Evolutionary conservation across 2,329 filamentous ascomycete genomes (phyloP), one percentile per base, ranked within the genome.

Genomic region (Beauveria asiatica): DNA sequence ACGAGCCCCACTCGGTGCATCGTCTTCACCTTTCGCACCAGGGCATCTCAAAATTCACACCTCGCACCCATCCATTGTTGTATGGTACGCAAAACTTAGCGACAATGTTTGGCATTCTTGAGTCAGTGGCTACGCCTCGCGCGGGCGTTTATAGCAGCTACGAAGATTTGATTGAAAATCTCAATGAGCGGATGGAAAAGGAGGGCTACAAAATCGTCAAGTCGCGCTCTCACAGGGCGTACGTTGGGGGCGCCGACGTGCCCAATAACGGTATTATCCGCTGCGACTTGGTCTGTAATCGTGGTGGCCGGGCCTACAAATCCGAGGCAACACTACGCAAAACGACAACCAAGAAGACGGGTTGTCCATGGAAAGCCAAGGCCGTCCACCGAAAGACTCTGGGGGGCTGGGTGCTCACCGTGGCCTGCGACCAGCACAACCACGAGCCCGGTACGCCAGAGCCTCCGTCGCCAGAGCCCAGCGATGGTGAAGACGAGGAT

Each of bases 181-280:
- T 78, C 44, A 76, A 72, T 62, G 68, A 69, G 56, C 73, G 72
- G 39, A 76, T 77, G 70, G 69, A 74, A 61, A 76, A 75, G 64
- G 72, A 77, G 61, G 75, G 75, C 61, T 78, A 76, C 72, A 77
- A 76, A 63, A 73, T 78, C 58, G 75, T 78, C 69, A 77, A 77
- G 66, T 70, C 73, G 33, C 70, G 75, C 61, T 76, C 75, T 27
- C 74, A 78, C 65, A 74, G 75, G 62, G 70, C 72, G 61, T 72
- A 74, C 56, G 70, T 75, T 61, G 73, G 73, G 50, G 75, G 73
- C 48, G 71, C 73, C 41, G 72, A 75, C 64, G 69, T 73, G 57
- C 73, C 73, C 52, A 70, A 70, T n/a, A 76, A 75, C 65, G 74
- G 75, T 48, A 76, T 77, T 57, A 72, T 77, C 39, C 73, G 75